Evolutionary conservation across 176 grass and related monocot genomes (phyloP).

Genomic region (Cenchrus fungigraminus): DNA sequence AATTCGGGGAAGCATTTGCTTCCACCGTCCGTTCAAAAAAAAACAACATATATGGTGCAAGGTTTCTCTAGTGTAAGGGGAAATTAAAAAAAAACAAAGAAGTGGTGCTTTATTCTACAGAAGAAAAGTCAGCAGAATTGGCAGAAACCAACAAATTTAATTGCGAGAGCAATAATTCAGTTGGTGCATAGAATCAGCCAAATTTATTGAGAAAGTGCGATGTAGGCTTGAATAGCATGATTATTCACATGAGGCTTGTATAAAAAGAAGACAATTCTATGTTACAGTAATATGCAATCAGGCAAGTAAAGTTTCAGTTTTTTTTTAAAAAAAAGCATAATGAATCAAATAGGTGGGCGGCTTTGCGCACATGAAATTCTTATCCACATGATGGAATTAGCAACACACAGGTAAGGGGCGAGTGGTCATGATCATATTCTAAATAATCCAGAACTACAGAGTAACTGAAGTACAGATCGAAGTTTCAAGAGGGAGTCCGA

Average conservation of each 20-base stretch:
- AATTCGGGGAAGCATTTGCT: no score
- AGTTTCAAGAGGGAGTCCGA: not conserved
- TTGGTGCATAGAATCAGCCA: not conserved
- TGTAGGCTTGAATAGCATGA: not conserved
- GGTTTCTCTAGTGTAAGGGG: not conserved
- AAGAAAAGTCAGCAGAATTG: not conserved
- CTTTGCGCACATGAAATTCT: not conserved
- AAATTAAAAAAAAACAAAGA: not conserved
- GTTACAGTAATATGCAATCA: not conserved
- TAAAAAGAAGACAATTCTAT: not conserved
- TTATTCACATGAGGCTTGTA: not conserved
- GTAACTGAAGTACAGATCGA: no score
- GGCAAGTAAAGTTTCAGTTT: not conserved
- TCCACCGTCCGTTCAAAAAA: no score
- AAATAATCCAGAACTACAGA: no score
- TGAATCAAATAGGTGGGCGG: not conserved
- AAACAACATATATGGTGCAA: not conserved
- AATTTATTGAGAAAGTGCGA: no score
- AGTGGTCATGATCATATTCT: no score
- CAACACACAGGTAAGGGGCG: not conserved
- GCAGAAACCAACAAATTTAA: not conserved
- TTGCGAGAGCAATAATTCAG: not conserved
- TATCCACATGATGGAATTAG: not conserved
- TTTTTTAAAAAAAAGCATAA: not conserved
- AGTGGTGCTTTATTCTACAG: not conserved